A percentile compares a stretch with the other conserved stretches of the same genome.
Conservation (phyloP, 176 grass and related monocot species). For the Aechmea fasciata region DNA sequence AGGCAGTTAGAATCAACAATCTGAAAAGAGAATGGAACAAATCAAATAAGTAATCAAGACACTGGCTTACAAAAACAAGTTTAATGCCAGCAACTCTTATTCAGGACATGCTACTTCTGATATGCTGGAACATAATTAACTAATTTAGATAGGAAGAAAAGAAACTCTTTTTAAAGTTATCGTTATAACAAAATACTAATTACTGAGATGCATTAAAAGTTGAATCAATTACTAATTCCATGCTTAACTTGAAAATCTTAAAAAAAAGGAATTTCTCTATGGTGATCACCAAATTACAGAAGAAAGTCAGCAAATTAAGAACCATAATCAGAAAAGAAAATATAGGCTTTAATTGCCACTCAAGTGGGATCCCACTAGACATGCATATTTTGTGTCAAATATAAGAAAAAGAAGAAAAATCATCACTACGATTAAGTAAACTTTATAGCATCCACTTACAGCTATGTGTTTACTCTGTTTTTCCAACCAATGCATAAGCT, state of each 20-base stretch:
- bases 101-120: background rate
- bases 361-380: background rate
- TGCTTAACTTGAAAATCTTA: background rate
- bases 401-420: background rate
- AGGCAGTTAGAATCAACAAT: background rate
- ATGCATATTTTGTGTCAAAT: background rate
- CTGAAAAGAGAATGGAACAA: background rate
- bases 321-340: background rate
- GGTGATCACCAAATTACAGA: background rate
- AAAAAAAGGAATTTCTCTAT: background rate
- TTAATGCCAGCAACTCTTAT: background rate
- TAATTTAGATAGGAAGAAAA: background rate
- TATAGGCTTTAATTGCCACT: background rate
- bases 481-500: slow-evolving; percentile 89
- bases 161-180: background rate
- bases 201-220: background rate
- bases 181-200: background rate
- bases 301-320: background rate
- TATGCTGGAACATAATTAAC: background rate
- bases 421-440: slow-evolving; percentile 1
- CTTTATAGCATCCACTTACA: slow-evolving; percentile 51
- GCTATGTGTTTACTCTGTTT: slow-evolving; percentile 94
- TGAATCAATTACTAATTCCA: background rate
- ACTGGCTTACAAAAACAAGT: background rate
- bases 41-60: background rate